Evolutionary conservation across 352 stramenopile genomes (phyloP), one percentile per base, ranked within the genome.

Genomic region (Pythium coloratum): DNA sequence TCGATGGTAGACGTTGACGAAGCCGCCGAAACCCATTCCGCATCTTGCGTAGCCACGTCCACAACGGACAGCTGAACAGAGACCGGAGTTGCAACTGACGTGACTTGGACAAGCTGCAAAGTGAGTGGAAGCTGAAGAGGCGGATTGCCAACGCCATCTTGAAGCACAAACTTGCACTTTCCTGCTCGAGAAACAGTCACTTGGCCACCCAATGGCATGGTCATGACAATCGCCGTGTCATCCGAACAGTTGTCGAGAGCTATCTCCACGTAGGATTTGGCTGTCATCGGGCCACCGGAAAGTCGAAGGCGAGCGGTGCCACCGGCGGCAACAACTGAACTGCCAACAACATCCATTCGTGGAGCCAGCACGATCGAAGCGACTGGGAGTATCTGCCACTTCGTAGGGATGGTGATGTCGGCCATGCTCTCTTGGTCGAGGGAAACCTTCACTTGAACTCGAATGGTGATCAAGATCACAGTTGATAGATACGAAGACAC

Each of bases 161-260:
- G 40, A 0, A 79, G 36, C 1, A 70, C 30, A 18, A 79, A 18
- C 6, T 13, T 61, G 55, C 72, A 79, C 13, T 42, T 62, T 2
- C 20, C 38, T 10, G 65, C 28, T 60, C 18, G 55, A 24, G 3
- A 55, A 8, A 30, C n/a, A 16, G 26, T 36, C 18, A 53, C 46
- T 13, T n/a, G 16, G 7, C 40, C 14, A 24, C 18, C 46, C 5
- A 53, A 3, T 32, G 46, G 13, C 14, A n/a, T 16, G 20, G 14
- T 10, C 42, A 30, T 32, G 16, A 32, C 3, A 53, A 53, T n/a
- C 7, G 46, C 46, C 10, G 46, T 53, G 46, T 8, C n/a, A 24
- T 30, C 20, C 16, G 46, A 32, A n/a, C 46, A 53, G 0, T 28
- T 30, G n/a, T 53, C 38, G 20, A 62, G n/a, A 0, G 24, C 20